Percentiles rank a stretch among this genome's conserved stretches.
phyloP scores from a whole-genome alignment of 768 basidiomycete species.

The Phlebiopsis gigantea region DNA sequence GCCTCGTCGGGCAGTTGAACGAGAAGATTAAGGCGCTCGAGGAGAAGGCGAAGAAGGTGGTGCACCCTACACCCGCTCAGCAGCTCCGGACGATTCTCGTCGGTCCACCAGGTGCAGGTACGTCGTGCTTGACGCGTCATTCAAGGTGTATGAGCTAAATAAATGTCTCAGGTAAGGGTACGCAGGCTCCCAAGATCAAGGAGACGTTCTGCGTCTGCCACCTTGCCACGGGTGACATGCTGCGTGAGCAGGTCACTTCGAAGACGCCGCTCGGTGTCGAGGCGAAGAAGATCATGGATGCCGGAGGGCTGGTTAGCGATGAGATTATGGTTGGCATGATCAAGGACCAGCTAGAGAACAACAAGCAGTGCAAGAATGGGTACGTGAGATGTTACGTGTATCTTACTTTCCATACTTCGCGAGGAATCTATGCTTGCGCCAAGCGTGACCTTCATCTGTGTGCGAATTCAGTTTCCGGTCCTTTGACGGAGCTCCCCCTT shows the following conservation, averaged over 20 bases:
- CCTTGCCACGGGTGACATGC: constrained; percentile 98
- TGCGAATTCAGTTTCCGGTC: background rate
- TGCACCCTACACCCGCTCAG: constrained; percentile 57
- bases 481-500: background rate
- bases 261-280: constrained; percentile 85
- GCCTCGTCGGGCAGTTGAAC: constrained; percentile 83
- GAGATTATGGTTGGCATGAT: constrained; percentile 99
- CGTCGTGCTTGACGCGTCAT: constrained; percentile 21
- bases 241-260: constrained; percentile 85
- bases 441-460: background rate
- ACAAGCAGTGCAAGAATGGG: constrained; percentile 93
- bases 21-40: constrained; percentile 85
- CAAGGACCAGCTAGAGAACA: constrained; percentile 89
- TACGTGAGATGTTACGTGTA: constrained; percentile 38
- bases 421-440: background rate
- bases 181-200: constrained; percentile 91
- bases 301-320: constrained; percentile 90
- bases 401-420: background rate
- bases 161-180: constrained; percentile 79
- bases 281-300: constrained; percentile 98
- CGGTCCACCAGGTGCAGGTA: constrained; percentile 96
- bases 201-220: constrained; percentile 96
- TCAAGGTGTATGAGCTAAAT: background rate
- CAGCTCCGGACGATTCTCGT: constrained; percentile 89
- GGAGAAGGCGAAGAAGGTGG: constrained; percentile 42